Conservation (phyloP, 257 asterid genomes). For the Linderniella brevidens region DNA sequence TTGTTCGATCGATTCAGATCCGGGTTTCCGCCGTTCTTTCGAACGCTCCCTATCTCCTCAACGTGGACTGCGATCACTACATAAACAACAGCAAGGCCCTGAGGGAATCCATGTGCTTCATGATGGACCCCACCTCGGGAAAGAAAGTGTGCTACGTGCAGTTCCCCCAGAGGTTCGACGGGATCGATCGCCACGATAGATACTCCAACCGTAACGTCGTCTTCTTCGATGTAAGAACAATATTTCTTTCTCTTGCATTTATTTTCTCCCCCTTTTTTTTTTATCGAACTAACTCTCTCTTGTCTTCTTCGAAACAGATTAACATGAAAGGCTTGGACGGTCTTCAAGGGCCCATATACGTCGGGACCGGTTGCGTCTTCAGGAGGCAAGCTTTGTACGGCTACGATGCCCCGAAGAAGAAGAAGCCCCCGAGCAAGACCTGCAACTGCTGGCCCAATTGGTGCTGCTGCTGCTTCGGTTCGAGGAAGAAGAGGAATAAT, state of each 20-base stretch:
- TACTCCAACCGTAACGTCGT: slow-evolving; percentile 56
- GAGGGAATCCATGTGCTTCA: slow-evolving; percentile 64
- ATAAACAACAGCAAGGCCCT: slow-evolving; percentile 61
- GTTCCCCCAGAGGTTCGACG: slow-evolving; percentile 67
- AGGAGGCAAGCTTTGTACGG: slow-evolving; percentile 64
- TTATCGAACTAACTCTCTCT: slow-evolving; percentile 9
- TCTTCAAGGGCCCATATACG: slow-evolving; percentile 65
- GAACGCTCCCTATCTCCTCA: slow-evolving; percentile 57
- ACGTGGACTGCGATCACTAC: slow-evolving; percentile 66
- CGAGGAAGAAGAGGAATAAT: slow-evolving; percentile 23
- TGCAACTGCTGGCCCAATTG: slow-evolving; percentile 58
- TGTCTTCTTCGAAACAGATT: slow-evolving; percentile 24
- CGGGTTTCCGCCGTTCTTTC: slow-evolving; percentile 59
- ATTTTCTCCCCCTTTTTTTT: neutral
- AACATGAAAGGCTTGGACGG: slow-evolving; percentile 77
- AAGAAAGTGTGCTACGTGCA: slow-evolving; percentile 60
- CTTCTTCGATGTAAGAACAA: slow-evolving; percentile 48
- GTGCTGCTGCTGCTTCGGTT: slow-evolving; percentile 43
- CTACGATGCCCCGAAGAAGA: slow-evolving; percentile 37
- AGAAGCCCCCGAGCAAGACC: slow-evolving; percentile 46
- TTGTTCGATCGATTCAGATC: slow-evolving; percentile 17
- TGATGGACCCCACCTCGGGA: slow-evolving; percentile 74
- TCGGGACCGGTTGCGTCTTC: slow-evolving; percentile 65
- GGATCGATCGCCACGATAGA: slow-evolving; percentile 53
- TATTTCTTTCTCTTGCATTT: neutral